Conservation (phyloP, 2,329 filamentous ascomycete species). For the Nothophoma quercina region DNA sequence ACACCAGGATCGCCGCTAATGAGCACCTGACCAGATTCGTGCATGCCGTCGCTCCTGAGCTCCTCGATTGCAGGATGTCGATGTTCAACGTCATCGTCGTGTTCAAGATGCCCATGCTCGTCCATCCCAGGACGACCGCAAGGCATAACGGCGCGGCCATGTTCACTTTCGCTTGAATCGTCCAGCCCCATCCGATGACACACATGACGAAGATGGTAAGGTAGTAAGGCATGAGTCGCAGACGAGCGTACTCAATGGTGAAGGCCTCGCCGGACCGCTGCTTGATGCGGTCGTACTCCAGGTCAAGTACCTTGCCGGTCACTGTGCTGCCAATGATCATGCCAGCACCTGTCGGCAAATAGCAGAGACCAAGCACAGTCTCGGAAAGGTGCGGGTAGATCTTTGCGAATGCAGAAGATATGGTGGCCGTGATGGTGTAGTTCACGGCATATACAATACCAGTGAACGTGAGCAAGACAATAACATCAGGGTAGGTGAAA, state of each 20-base stretch:
- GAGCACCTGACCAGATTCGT: slow-evolving; percentile 39
- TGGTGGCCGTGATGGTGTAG: slow-evolving; percentile 43
- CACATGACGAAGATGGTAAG: slow-evolving; percentile 36
- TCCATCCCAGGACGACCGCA: slow-evolving; percentile 34
- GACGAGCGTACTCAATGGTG: slow-evolving; percentile 37
- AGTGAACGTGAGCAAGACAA: slow-evolving; percentile 55
- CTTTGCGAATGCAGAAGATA: slow-evolving; percentile 35
- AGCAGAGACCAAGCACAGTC: slow-evolving; percentile 47
- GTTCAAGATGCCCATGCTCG: slow-evolving; percentile 38
- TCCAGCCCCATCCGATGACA: slow-evolving; percentile 39
- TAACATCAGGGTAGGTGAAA: slow-evolving; percentile 40
- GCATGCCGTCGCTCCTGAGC: slow-evolving; percentile 37
- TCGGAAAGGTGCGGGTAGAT: slow-evolving; percentile 36
- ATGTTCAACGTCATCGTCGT: slow-evolving; percentile 42
- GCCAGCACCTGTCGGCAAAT: slow-evolving; percentile 63
- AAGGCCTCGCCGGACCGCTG: slow-evolving; percentile 27
- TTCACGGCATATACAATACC: slow-evolving; percentile 40
- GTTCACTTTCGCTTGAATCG: slow-evolving; percentile 28
- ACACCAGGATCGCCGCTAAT: slow-evolving; percentile 33
- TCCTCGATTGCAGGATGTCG: slow-evolving; percentile 37
- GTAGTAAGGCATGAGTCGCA: slow-evolving; percentile 40
- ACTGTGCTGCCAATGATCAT: slow-evolving; percentile 62
- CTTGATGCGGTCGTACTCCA: slow-evolving; percentile 57
- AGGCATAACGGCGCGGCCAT: slow-evolving; percentile 35
- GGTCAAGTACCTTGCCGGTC: slow-evolving; percentile 61